Evolutionary conservation across 306 rosid genomes (phyloP).

Genomic region (Lathyrus tuberosus): DNA sequence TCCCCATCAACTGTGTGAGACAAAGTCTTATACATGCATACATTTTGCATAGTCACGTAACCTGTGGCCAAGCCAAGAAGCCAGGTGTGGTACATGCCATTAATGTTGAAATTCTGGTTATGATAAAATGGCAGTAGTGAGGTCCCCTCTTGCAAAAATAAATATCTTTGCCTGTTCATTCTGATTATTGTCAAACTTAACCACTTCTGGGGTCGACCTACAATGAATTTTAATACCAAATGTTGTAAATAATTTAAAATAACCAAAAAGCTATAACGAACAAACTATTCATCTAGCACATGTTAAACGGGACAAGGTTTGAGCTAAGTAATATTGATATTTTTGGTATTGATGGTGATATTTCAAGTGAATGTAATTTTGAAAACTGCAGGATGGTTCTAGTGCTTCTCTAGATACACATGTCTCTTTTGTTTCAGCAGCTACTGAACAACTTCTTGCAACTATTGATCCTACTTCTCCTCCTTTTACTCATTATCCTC

Average conservation of each 20-base stretch:
- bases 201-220: not conserved
- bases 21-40: conserved; percentile 44
- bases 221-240: too few species aligned
- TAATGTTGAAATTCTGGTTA: conserved; percentile 29
- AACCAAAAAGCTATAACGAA: too few species aligned
- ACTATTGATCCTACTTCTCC: not conserved
- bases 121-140: conserved; percentile 4
- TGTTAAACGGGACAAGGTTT: too few species aligned
- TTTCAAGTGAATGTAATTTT: not conserved
- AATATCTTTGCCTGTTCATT: conserved; percentile 6
- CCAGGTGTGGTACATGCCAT: conserved; percentile 14
- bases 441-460: too few species aligned
- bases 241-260: too few species aligned
- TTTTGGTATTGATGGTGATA: not conserved
- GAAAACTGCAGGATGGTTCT: not conserved
- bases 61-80: not conserved
- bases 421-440: too few species aligned
- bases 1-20: conserved; percentile 39
- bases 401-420: not conserved
- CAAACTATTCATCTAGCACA: too few species aligned
- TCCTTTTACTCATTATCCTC: not conserved
- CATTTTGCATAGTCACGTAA: conserved; percentile 44
- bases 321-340: too few species aligned
- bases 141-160: conserved; percentile 32
- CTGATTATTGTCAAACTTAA: conserved; percentile 33